These are phyloP conservation scores for Raffaelea albimanens DNA, from an alignment of 2,329 filamentous ascomycete genomes.

Conservation along the genomic window DNA sequence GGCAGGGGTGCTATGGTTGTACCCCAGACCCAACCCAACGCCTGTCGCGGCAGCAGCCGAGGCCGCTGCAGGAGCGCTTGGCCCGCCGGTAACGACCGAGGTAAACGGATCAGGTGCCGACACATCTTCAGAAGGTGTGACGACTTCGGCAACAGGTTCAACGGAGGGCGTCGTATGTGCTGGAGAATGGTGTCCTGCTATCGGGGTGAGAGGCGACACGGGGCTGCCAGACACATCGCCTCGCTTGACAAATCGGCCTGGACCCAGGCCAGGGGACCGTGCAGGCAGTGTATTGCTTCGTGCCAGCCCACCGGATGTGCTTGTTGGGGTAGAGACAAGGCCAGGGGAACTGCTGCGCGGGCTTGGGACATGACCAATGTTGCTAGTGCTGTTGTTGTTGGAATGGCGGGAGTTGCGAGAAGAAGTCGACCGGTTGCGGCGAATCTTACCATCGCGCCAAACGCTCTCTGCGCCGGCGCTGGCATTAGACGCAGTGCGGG, in stretches of 20 bases:
- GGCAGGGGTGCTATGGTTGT: not conserved
- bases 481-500: conserved; percentile 74
- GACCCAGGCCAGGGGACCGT: conserved; percentile 63
- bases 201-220: conserved; percentile 23
- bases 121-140: conserved; percentile 20
- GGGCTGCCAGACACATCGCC: conserved; percentile 20
- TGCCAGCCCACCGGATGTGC: conserved; percentile 27
- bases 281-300: conserved; percentile 89
- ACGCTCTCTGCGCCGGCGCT: conserved; percentile 85
- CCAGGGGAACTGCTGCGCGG: conserved; percentile 58
- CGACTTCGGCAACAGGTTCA: conserved; percentile 27
- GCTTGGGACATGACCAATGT: conserved; percentile 51
- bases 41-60: not conserved
- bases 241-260: conserved; percentile 51
- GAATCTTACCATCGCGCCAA: conserved; percentile 66
- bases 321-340: conserved; percentile 41
- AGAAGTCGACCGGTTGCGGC: conserved; percentile 85
- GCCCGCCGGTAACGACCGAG: not conserved
- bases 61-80: not conserved
- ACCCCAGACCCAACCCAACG: not conserved
- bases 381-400: conserved; percentile 23
- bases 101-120: conserved; percentile 1
- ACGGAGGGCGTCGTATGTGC: conserved; percentile 35
- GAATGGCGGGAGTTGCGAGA: conserved; percentile 78
- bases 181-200: conserved; percentile 32